Evolutionary conservation across 768 basidiomycete species (phyloP), one percentile per base, ranked within the genome.

Genomic region (Favolaschia claudopus): DNA sequence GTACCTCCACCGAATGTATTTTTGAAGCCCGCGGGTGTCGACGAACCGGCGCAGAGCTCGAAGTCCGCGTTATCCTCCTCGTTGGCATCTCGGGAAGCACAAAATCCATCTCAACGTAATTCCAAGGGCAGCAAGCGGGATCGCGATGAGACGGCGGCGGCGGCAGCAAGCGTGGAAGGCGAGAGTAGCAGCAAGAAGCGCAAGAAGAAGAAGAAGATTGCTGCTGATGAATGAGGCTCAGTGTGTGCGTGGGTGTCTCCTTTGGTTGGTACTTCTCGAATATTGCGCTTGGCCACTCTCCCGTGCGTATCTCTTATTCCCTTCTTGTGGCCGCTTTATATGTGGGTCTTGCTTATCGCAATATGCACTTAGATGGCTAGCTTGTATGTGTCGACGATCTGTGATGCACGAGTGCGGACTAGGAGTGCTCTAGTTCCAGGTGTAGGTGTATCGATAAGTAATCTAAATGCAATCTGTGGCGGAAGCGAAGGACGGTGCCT

Each of bases 1-100:
- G 59, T 22, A 12, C 54, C 27, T 48, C 44, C 51, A 32, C 63
- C 67, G 9, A 55, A 43, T 25, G 62, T 52, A 9, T 87, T 87
- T 70, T 61, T 86, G 58, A 87, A 85, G 64, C 87, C 87, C 31
- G 74, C 78, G 40, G 86, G 85, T 28, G 79, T 88, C 17, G 85
- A 87, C 56, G 83, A 77, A 38, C 82, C 80, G 31, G 71, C 75
- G 50, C 62, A 63, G 17, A 43, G 60, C 55, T 60, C 54, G 19
- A 40, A 62, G 50, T 37, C 32, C 39, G 48, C n/a, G 34, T 50
- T 43, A n/a, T n/a, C n/a, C n/a, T n/a, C n/a, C n/a, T n/a, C n/a
- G n/a, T n/a, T n/a, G n/a, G n/a, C n/a, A n/a, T n/a, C n/a, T n/a
- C n/a, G n/a, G n/a, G n/a, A n/a, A n/a, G n/a, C n/a, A n/a, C n/a